Conservation (phyloP, 345 rosid species). For the Brassica incana region DNA sequence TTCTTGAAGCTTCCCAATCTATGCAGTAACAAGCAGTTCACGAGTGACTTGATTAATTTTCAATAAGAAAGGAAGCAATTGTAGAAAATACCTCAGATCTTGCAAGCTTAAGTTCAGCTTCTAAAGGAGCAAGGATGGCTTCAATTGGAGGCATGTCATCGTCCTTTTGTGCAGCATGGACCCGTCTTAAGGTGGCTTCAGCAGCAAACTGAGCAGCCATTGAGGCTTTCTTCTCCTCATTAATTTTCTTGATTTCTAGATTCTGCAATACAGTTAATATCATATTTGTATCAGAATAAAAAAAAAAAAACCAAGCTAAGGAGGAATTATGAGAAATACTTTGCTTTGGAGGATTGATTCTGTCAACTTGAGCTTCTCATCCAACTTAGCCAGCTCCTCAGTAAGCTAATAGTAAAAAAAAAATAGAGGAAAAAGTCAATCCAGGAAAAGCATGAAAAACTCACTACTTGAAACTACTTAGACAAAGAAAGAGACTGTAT, state of each 20-base stretch:
- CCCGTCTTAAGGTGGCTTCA: conserved; percentile 98
- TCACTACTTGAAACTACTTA: background rate
- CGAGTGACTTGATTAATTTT: background rate
- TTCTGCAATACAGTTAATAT: conserved; percentile 51
- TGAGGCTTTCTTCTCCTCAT: conserved; percentile 97
- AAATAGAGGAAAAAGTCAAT: background rate
- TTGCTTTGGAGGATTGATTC: conserved; percentile 87
- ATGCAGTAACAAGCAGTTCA: conserved; percentile 17
- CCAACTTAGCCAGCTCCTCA: conserved; percentile 86
- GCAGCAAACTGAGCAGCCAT: conserved; percentile 99
- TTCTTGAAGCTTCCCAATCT: conserved; percentile 99
- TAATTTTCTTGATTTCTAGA: conserved; percentile 95
- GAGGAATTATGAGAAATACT: conserved; percentile 42
- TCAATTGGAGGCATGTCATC: conserved; percentile 99
- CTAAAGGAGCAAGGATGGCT: conserved; percentile 99
- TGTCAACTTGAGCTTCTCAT: conserved; percentile 89
- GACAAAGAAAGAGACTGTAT: background rate
- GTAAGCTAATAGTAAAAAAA: conserved; percentile 57
- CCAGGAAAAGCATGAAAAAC: conserved; percentile 20
- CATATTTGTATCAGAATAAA: background rate
- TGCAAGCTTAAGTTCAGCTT: conserved; percentile 97
- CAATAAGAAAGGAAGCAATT: conserved; percentile 1
- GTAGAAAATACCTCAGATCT: conserved; percentile 69
- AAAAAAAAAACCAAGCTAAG: background rate
- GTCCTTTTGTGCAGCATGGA: conserved; percentile 99